These are phyloP conservation scores for Alternaria dauci DNA, from an alignment of 2,329 filamentous ascomycete genomes.

Conservation along the genomic window DNA sequence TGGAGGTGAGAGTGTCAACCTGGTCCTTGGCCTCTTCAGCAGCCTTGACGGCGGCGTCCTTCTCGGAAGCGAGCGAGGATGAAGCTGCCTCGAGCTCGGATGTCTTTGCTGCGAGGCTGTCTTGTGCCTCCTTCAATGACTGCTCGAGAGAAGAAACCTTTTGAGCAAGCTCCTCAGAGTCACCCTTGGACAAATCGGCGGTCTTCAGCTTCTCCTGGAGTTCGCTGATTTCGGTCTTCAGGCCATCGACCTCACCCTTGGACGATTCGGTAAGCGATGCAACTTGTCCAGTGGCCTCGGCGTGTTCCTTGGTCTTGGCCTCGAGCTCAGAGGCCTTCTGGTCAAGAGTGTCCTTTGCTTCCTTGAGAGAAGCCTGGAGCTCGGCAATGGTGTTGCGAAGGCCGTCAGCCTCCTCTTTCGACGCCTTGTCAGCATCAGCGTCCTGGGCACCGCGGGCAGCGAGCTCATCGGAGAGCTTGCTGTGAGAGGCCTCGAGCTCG, in stretches of 20 bases:
- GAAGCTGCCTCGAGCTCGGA: constrained; percentile 33
- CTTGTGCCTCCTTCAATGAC: constrained; percentile 39
- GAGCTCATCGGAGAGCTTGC: constrained; percentile 22
- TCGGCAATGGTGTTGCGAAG: constrained; percentile 38
- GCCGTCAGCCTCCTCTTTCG: constrained; percentile 32
- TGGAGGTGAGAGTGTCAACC: constrained; percentile 31
- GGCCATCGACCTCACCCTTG: constrained; percentile 32
- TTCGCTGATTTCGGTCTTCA: constrained; percentile 36
- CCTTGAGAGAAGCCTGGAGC: constrained; percentile 35
- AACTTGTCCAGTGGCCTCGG: constrained; percentile 23
- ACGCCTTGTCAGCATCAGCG: constrained; percentile 27
- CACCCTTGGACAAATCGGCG: constrained; percentile 35
- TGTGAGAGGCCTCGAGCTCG: constrained; percentile 29
- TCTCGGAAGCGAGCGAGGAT: constrained; percentile 30
- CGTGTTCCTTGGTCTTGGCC: constrained; percentile 28
- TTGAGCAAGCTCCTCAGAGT: constrained; percentile 34
- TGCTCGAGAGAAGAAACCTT: constrained; percentile 41
- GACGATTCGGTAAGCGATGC: constrained; percentile 27
- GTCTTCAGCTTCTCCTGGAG: constrained; percentile 36
- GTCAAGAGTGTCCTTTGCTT: constrained; percentile 28
- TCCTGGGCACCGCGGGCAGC: constrained; percentile 29
- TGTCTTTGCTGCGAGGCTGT: constrained; percentile 32
- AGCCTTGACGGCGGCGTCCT: constrained; percentile 33
- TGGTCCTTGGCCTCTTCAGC: constrained; percentile 36
- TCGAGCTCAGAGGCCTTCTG: constrained; percentile 33